Evolutionary conservation across 192 early-diverging fungal genomes (phyloP).

Genomic region (Coemansia sp.): DNA sequence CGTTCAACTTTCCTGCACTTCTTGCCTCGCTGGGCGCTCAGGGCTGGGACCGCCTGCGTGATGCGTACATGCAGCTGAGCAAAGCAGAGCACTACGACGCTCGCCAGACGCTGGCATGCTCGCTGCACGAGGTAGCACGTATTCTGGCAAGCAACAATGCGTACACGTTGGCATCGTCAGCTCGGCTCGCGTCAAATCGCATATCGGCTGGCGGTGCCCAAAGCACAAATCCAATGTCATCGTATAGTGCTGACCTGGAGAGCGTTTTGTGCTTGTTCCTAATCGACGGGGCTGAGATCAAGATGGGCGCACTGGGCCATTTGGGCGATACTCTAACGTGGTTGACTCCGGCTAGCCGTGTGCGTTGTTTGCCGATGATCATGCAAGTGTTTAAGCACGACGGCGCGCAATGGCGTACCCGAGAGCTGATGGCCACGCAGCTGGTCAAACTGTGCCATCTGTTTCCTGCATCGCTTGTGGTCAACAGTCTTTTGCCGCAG

Average conservation of each 20-base stretch:
- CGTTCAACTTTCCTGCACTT: conserved; percentile 54
- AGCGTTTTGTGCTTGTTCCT: conserved; percentile 50
- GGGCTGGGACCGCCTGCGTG: conserved; percentile 53
- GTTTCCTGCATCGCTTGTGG: conserved; percentile 60
- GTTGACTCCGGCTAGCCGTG: conserved; percentile 60
- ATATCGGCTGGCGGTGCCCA: conserved; percentile 10
- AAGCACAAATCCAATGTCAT: conserved; percentile 3
- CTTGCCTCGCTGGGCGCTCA: conserved; percentile 25
- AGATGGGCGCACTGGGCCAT: conserved; percentile 67
- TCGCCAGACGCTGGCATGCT: conserved; percentile 50
- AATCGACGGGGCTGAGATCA: conserved; percentile 59
- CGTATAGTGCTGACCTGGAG: conserved; percentile 43
- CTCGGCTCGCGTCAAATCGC: conserved; percentile 20
- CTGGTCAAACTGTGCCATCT: conserved; percentile 62
- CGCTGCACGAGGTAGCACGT: conserved; percentile 54
- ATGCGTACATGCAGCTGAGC: conserved; percentile 52
- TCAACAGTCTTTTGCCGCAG: conserved; percentile 67
- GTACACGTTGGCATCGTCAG: background rate
- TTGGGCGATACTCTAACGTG: conserved; percentile 65
- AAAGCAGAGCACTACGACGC: conserved; percentile 54
- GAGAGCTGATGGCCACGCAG: conserved; percentile 70
- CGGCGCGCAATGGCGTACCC: conserved; percentile 69
- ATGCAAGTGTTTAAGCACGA: conserved; percentile 68
- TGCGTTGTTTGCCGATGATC: conserved; percentile 66
- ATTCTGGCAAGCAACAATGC: conserved; percentile 25